Evolutionary conservation across 192 early-diverging fungal species (phyloP).

Genomic region (Mortierella hygrophila): DNA sequence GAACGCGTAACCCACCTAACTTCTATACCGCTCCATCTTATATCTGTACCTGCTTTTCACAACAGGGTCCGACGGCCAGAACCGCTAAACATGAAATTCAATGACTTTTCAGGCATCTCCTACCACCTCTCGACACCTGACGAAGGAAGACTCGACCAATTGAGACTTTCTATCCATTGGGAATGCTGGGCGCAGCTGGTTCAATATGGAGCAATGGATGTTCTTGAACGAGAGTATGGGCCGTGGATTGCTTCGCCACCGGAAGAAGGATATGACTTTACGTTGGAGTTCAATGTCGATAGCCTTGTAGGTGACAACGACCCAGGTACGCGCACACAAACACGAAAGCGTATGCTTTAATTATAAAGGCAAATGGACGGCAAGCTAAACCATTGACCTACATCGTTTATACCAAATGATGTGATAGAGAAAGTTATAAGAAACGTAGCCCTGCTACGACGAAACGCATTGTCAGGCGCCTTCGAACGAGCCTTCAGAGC

Average conservation of each 20-base stretch:
- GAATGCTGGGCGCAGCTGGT: not conserved
- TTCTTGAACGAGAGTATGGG: not conserved
- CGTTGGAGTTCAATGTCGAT: not conserved
- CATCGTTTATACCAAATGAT: not conserved
- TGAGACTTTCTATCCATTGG: not conserved
- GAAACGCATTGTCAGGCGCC: not conserved
- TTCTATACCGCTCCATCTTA: too few species aligned
- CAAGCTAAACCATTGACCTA: not conserved
- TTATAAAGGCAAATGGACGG: not conserved
- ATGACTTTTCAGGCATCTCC: constrained; percentile 1
- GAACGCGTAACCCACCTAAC: not conserved
- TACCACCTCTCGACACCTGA: not conserved
- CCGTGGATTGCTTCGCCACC: not conserved
- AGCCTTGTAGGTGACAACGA: not conserved
- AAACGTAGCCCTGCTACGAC: not conserved
- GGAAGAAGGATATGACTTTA: not conserved
- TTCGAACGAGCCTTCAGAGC: not conserved
- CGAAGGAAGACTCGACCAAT: not conserved
- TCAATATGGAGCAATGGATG: not conserved
- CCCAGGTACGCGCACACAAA: not conserved
- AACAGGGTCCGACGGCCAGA: not conserved
- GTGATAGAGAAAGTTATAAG: not conserved
- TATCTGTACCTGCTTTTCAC: too few species aligned
- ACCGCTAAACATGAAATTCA: not conserved
- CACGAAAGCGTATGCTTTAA: not conserved